Conservation (phyloP, 768 basidiomycete species). For the Lactifluus subvellereus region DNA sequence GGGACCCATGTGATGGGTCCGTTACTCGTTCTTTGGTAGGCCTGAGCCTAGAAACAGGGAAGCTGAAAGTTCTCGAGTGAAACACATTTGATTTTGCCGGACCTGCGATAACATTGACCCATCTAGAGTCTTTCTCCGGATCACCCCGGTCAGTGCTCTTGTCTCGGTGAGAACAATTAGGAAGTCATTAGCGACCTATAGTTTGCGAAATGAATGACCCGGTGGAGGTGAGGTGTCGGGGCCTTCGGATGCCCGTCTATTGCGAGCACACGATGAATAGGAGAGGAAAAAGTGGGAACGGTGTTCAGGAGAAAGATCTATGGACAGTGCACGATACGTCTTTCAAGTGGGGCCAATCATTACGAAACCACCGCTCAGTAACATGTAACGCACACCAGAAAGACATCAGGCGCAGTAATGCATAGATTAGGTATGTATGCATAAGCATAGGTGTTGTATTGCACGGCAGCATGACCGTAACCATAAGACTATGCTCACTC, state of each 20-base stretch:
- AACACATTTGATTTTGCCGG: background rate
- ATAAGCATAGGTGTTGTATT: background rate
- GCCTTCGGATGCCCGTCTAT: background rate
- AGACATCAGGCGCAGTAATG: background rate
- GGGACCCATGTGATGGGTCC: background rate
- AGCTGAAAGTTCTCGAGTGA: background rate
- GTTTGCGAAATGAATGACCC: background rate
- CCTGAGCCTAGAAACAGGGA: too few species aligned
- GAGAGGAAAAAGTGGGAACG: background rate
- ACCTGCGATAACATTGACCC: background rate
- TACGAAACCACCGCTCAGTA: background rate
- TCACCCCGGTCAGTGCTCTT: background rate
- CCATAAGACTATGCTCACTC: too few species aligned
- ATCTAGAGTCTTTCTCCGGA: background rate
- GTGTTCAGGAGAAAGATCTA: background rate
- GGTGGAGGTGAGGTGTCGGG: background rate
- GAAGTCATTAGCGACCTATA: background rate
- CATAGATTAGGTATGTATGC: constrained; percentile 5
- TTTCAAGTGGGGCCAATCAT: background rate
- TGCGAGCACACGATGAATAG: background rate
- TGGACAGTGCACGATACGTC: background rate
- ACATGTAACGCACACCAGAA: background rate
- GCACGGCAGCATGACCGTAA: background rate
- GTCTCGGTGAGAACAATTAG: background rate
- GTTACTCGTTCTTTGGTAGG: background rate